Evolutionary conservation across 257 asterid genomes (phyloP).

Genomic region (Solanum microdontum): DNA sequence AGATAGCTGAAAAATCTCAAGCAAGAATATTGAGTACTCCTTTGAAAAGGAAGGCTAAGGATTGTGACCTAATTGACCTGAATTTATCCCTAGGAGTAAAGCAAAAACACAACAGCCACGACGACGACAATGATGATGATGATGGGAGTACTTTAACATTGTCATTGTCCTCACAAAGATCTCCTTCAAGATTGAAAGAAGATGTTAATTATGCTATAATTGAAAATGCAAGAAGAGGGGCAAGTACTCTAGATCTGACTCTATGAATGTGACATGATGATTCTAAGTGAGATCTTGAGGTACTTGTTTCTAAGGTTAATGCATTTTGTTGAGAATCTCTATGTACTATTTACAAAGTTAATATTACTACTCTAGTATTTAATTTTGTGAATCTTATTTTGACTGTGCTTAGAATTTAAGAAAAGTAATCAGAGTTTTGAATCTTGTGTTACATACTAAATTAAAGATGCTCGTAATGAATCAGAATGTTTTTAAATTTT

Average conservation of each 20-base stretch:
- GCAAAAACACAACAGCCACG: slow-evolving; percentile 8
- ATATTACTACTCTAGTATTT: background rate
- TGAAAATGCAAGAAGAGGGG: slow-evolving; percentile 34
- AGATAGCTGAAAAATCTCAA: background rate
- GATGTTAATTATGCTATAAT: background rate
- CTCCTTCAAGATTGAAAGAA: slow-evolving; percentile 27
- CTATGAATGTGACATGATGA: slow-evolving; percentile 50
- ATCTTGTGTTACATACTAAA: background rate
- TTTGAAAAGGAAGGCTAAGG: slow-evolving; percentile 36
- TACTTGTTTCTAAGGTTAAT: slow-evolving; percentile 20
- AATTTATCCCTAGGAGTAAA: slow-evolving; percentile 42
- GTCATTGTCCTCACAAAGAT: slow-evolving; percentile 12
- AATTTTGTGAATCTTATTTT: background rate
- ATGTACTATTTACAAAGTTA: background rate
- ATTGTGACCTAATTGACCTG: slow-evolving; percentile 25
- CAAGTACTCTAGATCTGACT: slow-evolving; percentile 96
- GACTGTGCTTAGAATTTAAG: background rate
- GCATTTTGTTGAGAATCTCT: background rate
- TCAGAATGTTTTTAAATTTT: background rate
- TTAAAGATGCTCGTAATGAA: background rate
- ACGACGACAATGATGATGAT: slow-evolving; percentile 15
- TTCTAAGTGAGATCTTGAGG: slow-evolving; percentile 73
- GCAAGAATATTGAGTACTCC: background rate
- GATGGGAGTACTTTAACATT: slow-evolving; percentile 30
- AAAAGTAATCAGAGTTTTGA: background rate